These are phyloP conservation scores for Termitomyces sp. DNA, from an alignment of 768 basidiomycete species.

Conservation along the genomic window DNA sequence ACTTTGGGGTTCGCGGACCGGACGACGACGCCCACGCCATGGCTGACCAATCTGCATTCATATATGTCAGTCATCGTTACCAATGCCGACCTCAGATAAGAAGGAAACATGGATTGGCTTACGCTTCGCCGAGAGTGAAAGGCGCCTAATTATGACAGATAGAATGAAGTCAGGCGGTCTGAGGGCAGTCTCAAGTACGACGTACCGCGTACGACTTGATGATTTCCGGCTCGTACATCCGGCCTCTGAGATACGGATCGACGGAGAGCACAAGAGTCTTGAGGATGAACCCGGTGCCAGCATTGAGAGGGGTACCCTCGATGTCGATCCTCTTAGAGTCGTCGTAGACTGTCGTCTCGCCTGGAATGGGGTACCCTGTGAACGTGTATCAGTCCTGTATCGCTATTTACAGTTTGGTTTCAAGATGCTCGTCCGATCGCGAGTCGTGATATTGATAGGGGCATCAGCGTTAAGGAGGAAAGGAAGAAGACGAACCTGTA, in stretches of 20 bases:
- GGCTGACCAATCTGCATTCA: conserved; percentile 21
- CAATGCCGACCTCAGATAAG: not conserved
- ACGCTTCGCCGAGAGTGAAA: conserved; percentile 34
- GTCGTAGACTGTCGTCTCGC: conserved; percentile 44
- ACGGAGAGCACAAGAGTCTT: conserved; percentile 45
- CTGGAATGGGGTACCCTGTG: conserved; percentile 37
- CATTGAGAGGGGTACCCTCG: conserved; percentile 39
- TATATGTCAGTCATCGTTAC: not conserved
- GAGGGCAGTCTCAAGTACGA: not conserved
- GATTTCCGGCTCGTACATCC: conserved; percentile 33
- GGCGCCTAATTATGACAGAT: conserved; percentile 14
- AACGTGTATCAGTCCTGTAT: not conserved
- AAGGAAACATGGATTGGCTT: conserved; percentile 5
- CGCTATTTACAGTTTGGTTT: not conserved
- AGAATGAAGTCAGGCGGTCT: no score
- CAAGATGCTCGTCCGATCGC: not conserved
- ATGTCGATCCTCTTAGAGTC: conserved; percentile 43
- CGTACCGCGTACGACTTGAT: conserved; percentile 23
- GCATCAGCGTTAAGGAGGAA: not conserved
- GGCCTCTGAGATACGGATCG: conserved; percentile 37
- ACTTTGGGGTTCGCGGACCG: conserved; percentile 33
- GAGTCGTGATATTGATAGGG: not conserved
- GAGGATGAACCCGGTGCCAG: conserved; percentile 43
- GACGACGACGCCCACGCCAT: conserved; percentile 41
- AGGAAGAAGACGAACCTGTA: not conserved